Evolutionary conservation across 1,284 basidiomycete species (phyloP).

Genomic region (Moniliophthora roreri): DNA sequence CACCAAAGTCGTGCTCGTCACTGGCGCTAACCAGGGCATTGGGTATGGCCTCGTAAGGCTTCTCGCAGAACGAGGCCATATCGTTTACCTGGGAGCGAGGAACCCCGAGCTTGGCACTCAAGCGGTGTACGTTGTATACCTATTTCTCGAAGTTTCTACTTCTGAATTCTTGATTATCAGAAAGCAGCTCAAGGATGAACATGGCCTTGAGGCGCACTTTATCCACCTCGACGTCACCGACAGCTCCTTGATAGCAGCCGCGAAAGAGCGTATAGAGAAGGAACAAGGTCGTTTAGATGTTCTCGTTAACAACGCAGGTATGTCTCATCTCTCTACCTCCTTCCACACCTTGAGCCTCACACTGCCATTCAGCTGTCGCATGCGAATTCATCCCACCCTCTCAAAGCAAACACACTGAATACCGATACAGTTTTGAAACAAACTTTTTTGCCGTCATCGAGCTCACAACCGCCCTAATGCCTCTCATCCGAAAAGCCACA

Average conservation of each 20-base stretch:
- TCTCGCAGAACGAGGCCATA: conserved; percentile 18
- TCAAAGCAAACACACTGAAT: conserved; percentile 27
- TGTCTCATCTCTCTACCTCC: too few relatives aligned
- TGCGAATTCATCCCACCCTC: conserved; percentile 30
- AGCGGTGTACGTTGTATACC: conserved; percentile 1
- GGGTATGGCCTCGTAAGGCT: conserved; percentile 19
- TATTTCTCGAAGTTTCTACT: not conserved
- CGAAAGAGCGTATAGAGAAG: conserved; percentile 35
- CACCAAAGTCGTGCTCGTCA: conserved; percentile 10
- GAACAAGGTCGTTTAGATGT: conserved; percentile 44
- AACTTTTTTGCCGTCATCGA: conserved; percentile 40
- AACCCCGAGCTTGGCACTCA: conserved; percentile 18
- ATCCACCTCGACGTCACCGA: conserved; percentile 36
- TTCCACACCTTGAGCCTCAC: too few relatives aligned
- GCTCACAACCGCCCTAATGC: conserved; percentile 33
- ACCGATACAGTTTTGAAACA: conserved; percentile 37
- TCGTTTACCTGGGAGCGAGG: conserved; percentile 19
- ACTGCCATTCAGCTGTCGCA: conserved; percentile 19
- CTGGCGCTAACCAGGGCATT: conserved; percentile 18
- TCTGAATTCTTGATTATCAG: conserved; percentile 7
- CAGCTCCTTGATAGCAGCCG: conserved; percentile 30
- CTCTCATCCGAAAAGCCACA: conserved; percentile 28
- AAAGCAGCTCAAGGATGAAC: conserved; percentile 25
- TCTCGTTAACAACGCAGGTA: conserved; percentile 52
- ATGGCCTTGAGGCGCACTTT: conserved; percentile 28